Evolutionary conservation across 345 rosid genomes (phyloP), one percentile per base, ranked within the genome.

Genomic region (Clarkia xantiana): DNA sequence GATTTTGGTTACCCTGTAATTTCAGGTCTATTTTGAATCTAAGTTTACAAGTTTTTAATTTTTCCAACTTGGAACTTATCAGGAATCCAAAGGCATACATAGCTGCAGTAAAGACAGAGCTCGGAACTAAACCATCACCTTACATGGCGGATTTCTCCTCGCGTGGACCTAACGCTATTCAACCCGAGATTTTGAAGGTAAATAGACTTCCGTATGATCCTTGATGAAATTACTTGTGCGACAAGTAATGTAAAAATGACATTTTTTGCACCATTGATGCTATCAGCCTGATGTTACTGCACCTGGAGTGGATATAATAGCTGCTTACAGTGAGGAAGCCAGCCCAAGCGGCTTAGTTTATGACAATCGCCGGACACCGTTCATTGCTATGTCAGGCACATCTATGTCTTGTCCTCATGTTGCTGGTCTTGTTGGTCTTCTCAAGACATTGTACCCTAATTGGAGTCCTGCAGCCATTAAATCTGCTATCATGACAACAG

Each of bases 351-450:
- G 11, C 0, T 45, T 18, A 44, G 23, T 3, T 0, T 36, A 6
- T 4, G 81, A 77, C 18, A 65, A 55, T 40, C 75, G 75, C 3
- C 29, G 45, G 11, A 16, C 49, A 3, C 54, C 72, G 5, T 81
- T 52, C 60, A 44, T 36, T 41, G 3, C 42, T 0, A 9, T 38
- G 6, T 77, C 77, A 0, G 84, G 80, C 23, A 77, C 83, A 44
- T 74, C 87, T 15, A 77, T 75, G 79, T 61, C 79, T 8, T 72
- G 79, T 25, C 83, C 79, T 45, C 77, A 70, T 56, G 75, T 80
- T 14, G 22, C 81, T 20, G 77, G 77, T 9, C 52, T 77, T 29
- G 78, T 51, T 14, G 79, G 76, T 29, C 81, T 77, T 9, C 67
- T 80, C 44, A 72, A 64, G 58, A 57, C 69, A 6, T 56, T 74